Evolutionary conservation across 768 basidiomycete species (phyloP), one percentile per base, ranked within the genome.

Genomic region (Dentipellis sp.): DNA sequence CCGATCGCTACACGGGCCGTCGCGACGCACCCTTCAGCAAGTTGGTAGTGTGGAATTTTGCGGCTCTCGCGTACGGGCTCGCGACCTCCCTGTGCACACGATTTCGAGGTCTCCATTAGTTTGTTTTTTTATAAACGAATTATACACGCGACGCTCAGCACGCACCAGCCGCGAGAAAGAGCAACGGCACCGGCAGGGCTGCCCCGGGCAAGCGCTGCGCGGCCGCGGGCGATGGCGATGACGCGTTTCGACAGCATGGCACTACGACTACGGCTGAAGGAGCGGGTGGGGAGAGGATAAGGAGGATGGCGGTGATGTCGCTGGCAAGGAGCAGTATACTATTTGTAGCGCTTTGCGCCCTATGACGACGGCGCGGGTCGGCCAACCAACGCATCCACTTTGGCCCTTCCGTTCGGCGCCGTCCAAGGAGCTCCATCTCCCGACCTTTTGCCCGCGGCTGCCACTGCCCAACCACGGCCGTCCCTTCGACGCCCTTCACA

Each of bases 31-130:
- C 88, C 73, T 85, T 77, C 62, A 90, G 66, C 55, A 88, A 77
- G 63, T 74, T 77, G 55, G 86, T 81, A 3, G 84, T 79, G 63
- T 90, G 88, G 67, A 90, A 88, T 56, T 82, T 75, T 38, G 85
- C 79, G 50, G 74, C 74, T 63, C 71, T 75, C 16, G 78, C 66
- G 67, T 79, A 73, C 50, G 71, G 62, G 57, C 72, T 72, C 52
- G 78, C 72, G 58, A 71, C 65, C 58, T 75, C 71, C 80, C 81
- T 83, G 39, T 42, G 55, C 52, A 34, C 22, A 17, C 53, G 29
- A 29, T 29, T 29, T 29, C 29, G 29, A 14, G 23, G 38, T 38
- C 35, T 42, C 39, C 23, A 59, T 5, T 12, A 40, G 34, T 29
- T 37, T 35, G 40, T 36, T 14, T n/a, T 19, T 40, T 8, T 36